These are phyloP conservation scores for Talaromyces sp. DNA, from an alignment of 2,329 filamentous ascomycete genomes.

Conservation along the genomic window DNA sequence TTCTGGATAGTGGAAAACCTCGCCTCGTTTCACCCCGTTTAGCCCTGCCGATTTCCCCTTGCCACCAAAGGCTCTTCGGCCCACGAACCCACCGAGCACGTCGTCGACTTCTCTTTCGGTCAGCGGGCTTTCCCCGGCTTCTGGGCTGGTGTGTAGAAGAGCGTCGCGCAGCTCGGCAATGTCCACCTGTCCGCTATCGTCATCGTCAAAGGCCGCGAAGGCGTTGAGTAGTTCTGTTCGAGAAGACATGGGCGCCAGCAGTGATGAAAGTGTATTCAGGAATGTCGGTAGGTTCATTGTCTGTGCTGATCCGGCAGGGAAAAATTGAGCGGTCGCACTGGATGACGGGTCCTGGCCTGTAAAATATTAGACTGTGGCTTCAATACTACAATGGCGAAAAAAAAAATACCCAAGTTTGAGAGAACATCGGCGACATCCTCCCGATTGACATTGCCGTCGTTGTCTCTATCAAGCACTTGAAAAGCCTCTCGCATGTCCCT, in stretches of 20 bases:
- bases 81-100: constrained; percentile 81
- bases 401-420: constrained; percentile 64
- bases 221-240: constrained; percentile 78
- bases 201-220: constrained; percentile 91
- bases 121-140: constrained; percentile 60
- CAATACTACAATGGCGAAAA: constrained; percentile 12
- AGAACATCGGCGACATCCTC: constrained; percentile 87
- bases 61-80: constrained; percentile 73
- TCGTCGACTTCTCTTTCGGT: constrained; percentile 74
- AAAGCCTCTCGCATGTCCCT: constrained; percentile 88
- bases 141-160: constrained; percentile 73
- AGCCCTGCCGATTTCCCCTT: constrained; percentile 41
- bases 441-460: constrained; percentile 74
- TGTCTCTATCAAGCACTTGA: constrained; percentile 84
- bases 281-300: constrained; percentile 81
- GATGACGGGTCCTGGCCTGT: constrained; percentile 68
- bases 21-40: constrained; percentile 61
- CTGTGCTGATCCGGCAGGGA: constrained; percentile 65
- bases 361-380: neutral
- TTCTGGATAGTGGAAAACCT: constrained; percentile 91
- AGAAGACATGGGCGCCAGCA: constrained; percentile 69
- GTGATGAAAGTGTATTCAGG: constrained; percentile 71
- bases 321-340: constrained; percentile 72
- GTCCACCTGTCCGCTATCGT: constrained; percentile 91
- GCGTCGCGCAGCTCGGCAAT: constrained; percentile 76